These are phyloP conservation scores for Cystobasidium ongulense DNA, from an alignment of 768 basidiomycete species.

Conservation along the genomic window DNA sequence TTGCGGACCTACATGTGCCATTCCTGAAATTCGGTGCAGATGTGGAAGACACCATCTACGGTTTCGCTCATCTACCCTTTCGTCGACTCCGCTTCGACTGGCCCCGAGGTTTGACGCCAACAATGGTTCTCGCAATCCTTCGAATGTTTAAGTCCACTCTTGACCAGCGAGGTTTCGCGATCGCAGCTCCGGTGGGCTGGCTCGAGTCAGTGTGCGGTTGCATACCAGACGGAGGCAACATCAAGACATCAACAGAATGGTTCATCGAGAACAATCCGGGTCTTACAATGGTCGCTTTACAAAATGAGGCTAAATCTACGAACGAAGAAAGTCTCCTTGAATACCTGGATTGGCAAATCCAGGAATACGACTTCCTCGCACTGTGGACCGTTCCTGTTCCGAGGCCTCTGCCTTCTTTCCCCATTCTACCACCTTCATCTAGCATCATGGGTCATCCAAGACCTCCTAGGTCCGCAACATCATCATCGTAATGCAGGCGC, in stretches of 20 bases:
- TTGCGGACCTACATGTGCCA: neutral
- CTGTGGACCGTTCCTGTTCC: neutral
- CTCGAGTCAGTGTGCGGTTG: neutral
- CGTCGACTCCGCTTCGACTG: neutral
- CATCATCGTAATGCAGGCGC: neutral
- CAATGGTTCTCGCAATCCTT: neutral
- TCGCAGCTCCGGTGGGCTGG: neutral
- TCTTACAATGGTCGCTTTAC: neutral
- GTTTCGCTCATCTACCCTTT: neutral
- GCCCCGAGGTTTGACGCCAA: neutral
- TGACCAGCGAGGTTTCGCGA: neutral
- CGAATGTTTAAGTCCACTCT: neutral
- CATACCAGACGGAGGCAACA: conserved; percentile 2
- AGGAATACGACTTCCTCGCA: neutral
- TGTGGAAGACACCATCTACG: neutral
- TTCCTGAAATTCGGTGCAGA: neutral
- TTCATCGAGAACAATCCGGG: conserved; percentile 4
- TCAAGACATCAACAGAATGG: conserved; percentile 5
- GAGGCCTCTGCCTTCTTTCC: neutral
- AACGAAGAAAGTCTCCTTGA: neutral
- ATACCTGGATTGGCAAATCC: neutral
- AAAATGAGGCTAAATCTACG: neutral
- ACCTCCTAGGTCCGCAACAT: neutral
- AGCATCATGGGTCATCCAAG: neutral
- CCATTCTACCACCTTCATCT: neutral